Evolutionary conservation across 129 eudicot species (phyloP), one percentile per base, ranked within the genome.

Genomic region (Arctium lappa): DNA sequence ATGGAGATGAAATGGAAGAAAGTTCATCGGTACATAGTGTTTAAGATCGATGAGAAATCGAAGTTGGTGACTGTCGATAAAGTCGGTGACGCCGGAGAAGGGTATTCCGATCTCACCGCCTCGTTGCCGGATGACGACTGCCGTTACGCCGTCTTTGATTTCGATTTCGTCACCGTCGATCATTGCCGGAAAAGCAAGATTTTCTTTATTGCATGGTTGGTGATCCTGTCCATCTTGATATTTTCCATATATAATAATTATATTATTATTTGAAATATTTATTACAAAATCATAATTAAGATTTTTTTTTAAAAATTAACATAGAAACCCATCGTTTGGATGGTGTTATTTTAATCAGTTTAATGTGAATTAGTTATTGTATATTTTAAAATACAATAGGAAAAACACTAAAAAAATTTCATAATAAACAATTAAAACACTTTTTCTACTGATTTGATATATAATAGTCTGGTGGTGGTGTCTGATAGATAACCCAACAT

Each of bases 1-100:
- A 88, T 90, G 98, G 98, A 88, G 74, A 89, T 93, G 97, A 91
- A 93, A 40, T 91, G 94, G 94, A 93, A 93, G 97, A 93, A 90
- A 18, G 93, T 79, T 44, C 89, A 91, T 42, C 79, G 91, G 74
- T 93, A 86, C 83, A 90, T 93, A 15, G 92, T 93, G 53, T 93
- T 87, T 88, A 93, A 93, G 75, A 91, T 93, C 74, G 97, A 93
- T 16, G 98, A 93, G 79, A 88, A 86, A 83, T 83, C 92, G 1
- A 81, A 85, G 78, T 65, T 71, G 88, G 90, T 93, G 53, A 86
- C 91, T 46, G 98, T 93, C 44, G 98, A 93, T 77, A 93, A 93
- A 83, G 91, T 91, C 34, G 98, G 98, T 3, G 83, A 86, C n/a
- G 77, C 98, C 50, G 92, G 86, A 4, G 98, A 93, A 77, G 73